Conservation (phyloP, 108 stramenopile genomes). For the Conticribra weissflogii region DNA sequence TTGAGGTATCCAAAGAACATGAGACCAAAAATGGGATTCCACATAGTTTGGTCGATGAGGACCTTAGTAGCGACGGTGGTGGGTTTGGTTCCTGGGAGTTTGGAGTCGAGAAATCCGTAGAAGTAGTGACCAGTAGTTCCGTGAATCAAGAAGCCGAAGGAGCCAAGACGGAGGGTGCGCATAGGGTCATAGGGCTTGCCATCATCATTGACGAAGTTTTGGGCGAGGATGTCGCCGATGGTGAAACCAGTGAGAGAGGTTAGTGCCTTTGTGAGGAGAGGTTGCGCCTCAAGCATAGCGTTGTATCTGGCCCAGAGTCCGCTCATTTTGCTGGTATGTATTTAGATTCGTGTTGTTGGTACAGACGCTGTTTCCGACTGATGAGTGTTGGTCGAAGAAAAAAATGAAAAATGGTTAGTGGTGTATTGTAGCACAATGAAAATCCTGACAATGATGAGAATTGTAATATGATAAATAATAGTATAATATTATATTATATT, state of each 20-base stretch:
- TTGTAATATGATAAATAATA: too few species aligned
- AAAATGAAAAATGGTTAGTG: too few species aligned
- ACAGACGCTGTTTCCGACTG: neutral
- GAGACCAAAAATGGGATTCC: conserved; percentile 95
- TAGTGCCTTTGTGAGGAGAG: conserved; percentile 81
- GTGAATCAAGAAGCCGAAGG: conserved; percentile 93
- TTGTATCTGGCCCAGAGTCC: conserved; percentile 92
- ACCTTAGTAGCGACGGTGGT: conserved; percentile 93
- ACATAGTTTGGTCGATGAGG: conserved; percentile 91
- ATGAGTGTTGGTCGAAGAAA: neutral
- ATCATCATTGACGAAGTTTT: conserved; percentile 83
- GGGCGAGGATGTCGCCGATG: conserved; percentile 91
- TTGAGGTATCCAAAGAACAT: conserved; percentile 98
- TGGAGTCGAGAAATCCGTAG: conserved; percentile 91
- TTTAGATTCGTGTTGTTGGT: neutral
- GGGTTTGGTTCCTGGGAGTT: conserved; percentile 91
- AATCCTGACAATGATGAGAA: too few species aligned
- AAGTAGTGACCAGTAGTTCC: conserved; percentile 97
- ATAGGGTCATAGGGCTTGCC: conserved; percentile 90
- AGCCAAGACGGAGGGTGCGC: conserved; percentile 89
- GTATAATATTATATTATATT: too few species aligned
- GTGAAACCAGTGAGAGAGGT: conserved; percentile 91
- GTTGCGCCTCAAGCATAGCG: conserved; percentile 83
- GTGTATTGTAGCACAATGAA: too few species aligned
- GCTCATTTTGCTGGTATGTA: conserved; percentile 26